phyloP scores from a whole-genome alignment of 2,329 filamentous ascomycete species.

The Tympanopsis confertula region DNA sequence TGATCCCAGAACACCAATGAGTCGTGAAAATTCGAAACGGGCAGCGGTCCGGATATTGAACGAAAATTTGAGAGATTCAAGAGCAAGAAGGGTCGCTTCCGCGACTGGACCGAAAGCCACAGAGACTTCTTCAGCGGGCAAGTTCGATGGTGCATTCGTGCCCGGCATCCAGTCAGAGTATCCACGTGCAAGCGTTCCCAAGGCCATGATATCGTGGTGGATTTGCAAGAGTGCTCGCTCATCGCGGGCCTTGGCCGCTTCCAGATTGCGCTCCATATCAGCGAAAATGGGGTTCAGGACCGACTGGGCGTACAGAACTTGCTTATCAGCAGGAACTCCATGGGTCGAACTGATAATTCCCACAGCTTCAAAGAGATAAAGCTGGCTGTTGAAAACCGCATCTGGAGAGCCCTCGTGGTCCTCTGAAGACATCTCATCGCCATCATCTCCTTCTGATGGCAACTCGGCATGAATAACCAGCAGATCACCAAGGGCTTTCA shows the following conservation, averaged over 20 bases:
- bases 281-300: conserved; percentile 81
- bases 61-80: conserved; percentile 72
- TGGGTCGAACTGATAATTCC: conserved; percentile 80
- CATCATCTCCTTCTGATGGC: conserved; percentile 55
- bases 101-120: conserved; percentile 77
- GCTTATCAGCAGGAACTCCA: conserved; percentile 69
- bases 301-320: conserved; percentile 74
- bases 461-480: conserved; percentile 85
- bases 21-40: conserved; percentile 78
- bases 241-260: conserved; percentile 67
- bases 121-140: conserved; percentile 54
- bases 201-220: conserved; percentile 91
- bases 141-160: conserved; percentile 24
- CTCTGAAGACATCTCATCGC: conserved; percentile 91
- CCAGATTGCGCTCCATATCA: conserved; percentile 76
- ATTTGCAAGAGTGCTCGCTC: conserved; percentile 76
- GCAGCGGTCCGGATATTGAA: conserved; percentile 78
- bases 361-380: conserved; percentile 89
- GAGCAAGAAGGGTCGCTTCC: conserved; percentile 78
- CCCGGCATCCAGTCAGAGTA: conserved; percentile 81
- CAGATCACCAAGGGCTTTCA: conserved; percentile 79
- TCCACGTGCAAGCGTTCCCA: conserved; percentile 82
- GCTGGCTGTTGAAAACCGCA: conserved; percentile 78
- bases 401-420: conserved; percentile 84
- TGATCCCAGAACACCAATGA: conserved; percentile 80